Evolutionary conservation across 768 basidiomycete genomes (phyloP), one percentile per base, ranked within the genome.

Genomic region (Tubosaeta sp.): DNA sequence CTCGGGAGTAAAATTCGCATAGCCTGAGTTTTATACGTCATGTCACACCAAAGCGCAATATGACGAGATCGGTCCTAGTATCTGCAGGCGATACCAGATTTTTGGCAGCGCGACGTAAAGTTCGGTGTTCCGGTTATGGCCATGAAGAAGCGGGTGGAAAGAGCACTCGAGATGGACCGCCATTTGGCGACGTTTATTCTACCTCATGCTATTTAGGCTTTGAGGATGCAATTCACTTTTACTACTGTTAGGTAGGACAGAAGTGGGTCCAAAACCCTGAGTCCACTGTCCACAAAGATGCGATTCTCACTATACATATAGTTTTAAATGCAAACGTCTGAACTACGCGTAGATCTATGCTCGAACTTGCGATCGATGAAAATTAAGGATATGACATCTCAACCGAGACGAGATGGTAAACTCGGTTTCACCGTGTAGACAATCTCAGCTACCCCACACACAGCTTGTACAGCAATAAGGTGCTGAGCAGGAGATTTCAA

Each of bases 11-110:
- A 59, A 38, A 19, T 16, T 13, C 44, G 48, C 55, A 21, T 61
- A 94, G 89, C 93, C 94, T 59, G 94, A 95, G 61, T 98, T 97
- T 69, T 94, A 94, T 72, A 84, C 85, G 6, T 94, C 84, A 45
- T 94, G 92, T 71, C 94, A 94, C 72, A 91, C 90, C 44, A 91
- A 94, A 67, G 90, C 88, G 19, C 91, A 96, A 61, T 96, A 95
- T 65, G 92, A 94, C 65, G 91, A 94, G 71, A 79, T 93, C 48
- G 92, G 91, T 14, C 92, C 92, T 13, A 90, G 87, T 65, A 93
- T 94, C 59, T 92, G 89, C 72, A 80, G 92, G 65, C 80, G 92
- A 53, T 94, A 94, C 76, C 87, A 91, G 69, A 94, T 94, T 59
- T 94, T 94, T 62, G 92, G 92, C 53, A 90, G 87, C 62, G 88